Percentiles rank a stretch among this genome's conserved stretches.
Conservation (phyloP, 73 alveolate genomes). For the Paramecium caudatum region DNA sequence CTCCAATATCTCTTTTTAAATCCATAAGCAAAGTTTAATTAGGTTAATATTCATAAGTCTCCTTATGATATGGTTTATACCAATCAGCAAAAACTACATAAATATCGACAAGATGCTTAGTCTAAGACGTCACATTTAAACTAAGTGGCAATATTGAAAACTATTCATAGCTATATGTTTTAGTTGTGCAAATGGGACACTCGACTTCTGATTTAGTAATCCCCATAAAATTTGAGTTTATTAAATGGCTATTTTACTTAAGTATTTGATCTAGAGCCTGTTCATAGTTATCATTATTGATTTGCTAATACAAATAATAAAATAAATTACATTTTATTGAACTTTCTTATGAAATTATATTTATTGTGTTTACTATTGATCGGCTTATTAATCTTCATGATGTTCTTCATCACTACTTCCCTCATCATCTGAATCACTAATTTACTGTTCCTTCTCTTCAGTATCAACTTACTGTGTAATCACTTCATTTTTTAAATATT, state of each 20-base stretch:
- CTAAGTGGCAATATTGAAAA: constrained; percentile 52
- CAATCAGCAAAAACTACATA: constrained; percentile 44
- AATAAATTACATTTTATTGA: constrained; percentile 5
- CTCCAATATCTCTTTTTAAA: constrained; percentile 44
- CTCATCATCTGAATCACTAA: constrained; percentile 60
- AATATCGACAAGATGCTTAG: not conserved
- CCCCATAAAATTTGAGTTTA: constrained; percentile 58
- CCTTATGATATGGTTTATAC: constrained; percentile 21
- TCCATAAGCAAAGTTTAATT: constrained; percentile 41
- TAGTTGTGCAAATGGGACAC: constrained; percentile 64
- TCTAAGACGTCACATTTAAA: not conserved
- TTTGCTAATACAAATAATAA: not conserved
- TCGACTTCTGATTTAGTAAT: constrained; percentile 37
- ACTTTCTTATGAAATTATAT: not conserved
- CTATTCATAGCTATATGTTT: constrained; percentile 55
- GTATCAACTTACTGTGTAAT: not conserved
- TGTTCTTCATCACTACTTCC: constrained; percentile 21
- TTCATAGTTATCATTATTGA: constrained; percentile 26
- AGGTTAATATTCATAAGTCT: not conserved
- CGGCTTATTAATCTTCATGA: not conserved
- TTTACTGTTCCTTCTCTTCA: not conserved
- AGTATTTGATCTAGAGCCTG: not conserved
- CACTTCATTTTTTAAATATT: not conserved
- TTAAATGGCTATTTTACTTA: not conserved
- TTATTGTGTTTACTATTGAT: not conserved